Percentiles rank a stretch among this genome's conserved stretches.
phyloP scores from a whole-genome alignment of 345 rosid genomes.

The Populus euphratica region DNA sequence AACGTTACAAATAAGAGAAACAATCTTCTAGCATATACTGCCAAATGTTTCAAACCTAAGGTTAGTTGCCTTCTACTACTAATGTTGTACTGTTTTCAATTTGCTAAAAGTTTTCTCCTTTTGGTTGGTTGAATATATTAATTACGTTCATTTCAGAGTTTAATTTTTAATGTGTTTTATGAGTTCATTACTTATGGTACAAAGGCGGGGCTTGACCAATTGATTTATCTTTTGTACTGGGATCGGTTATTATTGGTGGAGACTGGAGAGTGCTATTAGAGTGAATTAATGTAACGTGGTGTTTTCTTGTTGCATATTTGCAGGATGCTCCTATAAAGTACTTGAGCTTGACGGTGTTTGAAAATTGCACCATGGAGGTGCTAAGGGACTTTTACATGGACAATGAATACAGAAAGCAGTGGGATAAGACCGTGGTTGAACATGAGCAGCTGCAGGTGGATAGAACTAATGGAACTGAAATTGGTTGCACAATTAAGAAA shows the following conservation, averaged over 20 bases:
- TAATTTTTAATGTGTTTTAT: conserved; percentile 4
- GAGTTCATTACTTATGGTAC: neutral
- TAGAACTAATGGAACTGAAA: conserved; percentile 49
- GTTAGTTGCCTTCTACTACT: conserved; percentile 23
- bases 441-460: conserved; percentile 71
- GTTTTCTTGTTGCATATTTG: conserved; percentile 20
- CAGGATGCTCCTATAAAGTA: conserved; percentile 87
- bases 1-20: conserved; percentile 50
- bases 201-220: no score
- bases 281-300: neutral
- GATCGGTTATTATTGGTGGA: neutral
- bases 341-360: conserved; percentile 68
- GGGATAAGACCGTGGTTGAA: conserved; percentile 77
- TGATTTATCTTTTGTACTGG: neutral
- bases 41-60: conserved; percentile 68
- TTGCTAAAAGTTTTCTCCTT: neutral
- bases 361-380: conserved; percentile 58
- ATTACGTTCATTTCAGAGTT: neutral
- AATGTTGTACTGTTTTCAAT: neutral
- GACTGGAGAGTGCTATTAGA: neutral
- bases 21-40: conserved; percentile 49
- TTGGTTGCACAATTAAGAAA: conserved; percentile 74
- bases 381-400: conserved; percentile 88
- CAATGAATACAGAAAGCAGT: conserved; percentile 67
- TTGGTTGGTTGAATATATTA: neutral